Evolutionary conservation across 306 rosid species (phyloP), one percentile per base, ranked within the genome.

Genomic region (Fagus sylvatica): DNA sequence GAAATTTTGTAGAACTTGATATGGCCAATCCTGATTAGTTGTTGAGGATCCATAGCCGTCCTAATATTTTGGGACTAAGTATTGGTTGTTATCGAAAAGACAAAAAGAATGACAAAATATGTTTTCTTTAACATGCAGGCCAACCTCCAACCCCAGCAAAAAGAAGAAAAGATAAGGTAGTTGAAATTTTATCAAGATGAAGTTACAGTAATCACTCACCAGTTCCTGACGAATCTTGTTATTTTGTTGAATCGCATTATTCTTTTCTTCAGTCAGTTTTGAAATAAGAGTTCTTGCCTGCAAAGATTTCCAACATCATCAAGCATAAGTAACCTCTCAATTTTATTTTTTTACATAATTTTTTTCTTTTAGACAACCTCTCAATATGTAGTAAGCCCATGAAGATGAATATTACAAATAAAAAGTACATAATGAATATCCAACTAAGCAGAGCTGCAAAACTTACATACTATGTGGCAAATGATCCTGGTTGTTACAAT

Each of bases 141-240:
- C 37, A 7, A 2, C 4, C 3, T 3, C 1, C 15, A 7, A 2
- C 22, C 11, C 30, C 8, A 36, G 16, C 0, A 7, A 17, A 12
- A 30, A 60, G 12, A 32, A 1, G 2, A 59, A 7, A 55, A 55
- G 17, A 61, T 3, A 8, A 22, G 7, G 46, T 36, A 8, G 71
- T 16, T 16, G 5, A 16, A 39, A 17, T 39, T 15, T 16, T 15
- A 6, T 64, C 9, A 64, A 34, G 42, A 66, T 17, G 71, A 39
- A 16, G 42, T 72, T 43, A 42, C 32, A 66, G 74, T 48, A 70
- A 80, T 68, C 30, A 71, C 91, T 88, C 75, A 94, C 98, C 96
- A 91, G 82, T 88, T 94, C 98, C 79, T 94, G 96, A 53, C 91
- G 93, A 43, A 91, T 90, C 88, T 80, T 89, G 87, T 49, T 91